A percentile compares a stretch with the other conserved stretches of the same genome.
These are phyloP conservation scores for Alternaria hordeiaustralica DNA, from an alignment of 2,329 filamentous ascomycete genomes.

Conservation along the genomic window DNA sequence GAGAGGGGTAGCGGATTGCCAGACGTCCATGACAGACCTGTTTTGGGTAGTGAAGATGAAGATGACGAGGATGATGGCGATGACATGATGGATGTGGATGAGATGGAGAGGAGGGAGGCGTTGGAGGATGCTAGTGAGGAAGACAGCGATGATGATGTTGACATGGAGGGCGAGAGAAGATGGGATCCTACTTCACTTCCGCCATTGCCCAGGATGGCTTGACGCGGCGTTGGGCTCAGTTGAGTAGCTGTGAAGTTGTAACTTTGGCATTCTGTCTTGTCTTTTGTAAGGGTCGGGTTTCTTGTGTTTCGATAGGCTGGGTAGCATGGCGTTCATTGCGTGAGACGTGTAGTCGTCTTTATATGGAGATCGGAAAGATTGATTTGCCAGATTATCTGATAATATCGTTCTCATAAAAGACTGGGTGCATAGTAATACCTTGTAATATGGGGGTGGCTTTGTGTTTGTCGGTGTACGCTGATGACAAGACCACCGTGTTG, in stretches of 20 bases:
- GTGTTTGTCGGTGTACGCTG: not conserved
- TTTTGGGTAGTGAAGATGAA: conserved; percentile 17
- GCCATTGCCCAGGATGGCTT: conserved; percentile 22
- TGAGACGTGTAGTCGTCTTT: not conserved
- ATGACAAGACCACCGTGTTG: not conserved
- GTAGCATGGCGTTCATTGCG: not conserved
- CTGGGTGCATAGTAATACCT: not conserved
- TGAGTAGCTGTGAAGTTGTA: not conserved
- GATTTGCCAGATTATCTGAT: not conserved
- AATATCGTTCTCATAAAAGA: not conserved
- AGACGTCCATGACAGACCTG: not conserved
- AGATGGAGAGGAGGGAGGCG: conserved; percentile 3
- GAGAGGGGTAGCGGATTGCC: conserved; percentile 8
- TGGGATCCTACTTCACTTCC: conserved; percentile 31
- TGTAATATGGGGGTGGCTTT: not conserved
- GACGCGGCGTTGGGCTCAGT: not conserved
- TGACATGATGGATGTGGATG: conserved; percentile 23
- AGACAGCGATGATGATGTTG: conserved; percentile 18
- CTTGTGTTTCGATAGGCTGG: not conserved
- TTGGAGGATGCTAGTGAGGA: conserved; percentile 26
- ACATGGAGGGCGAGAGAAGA: conserved; percentile 5
- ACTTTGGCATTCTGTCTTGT: not conserved
- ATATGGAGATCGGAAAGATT: not conserved
- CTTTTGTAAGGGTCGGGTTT: not conserved
- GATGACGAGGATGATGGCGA: conserved; percentile 13